These are phyloP conservation scores for Persicaria tinctoria DNA, from an alignment of 148 eudicot genomes.

Conservation along the genomic window DNA sequence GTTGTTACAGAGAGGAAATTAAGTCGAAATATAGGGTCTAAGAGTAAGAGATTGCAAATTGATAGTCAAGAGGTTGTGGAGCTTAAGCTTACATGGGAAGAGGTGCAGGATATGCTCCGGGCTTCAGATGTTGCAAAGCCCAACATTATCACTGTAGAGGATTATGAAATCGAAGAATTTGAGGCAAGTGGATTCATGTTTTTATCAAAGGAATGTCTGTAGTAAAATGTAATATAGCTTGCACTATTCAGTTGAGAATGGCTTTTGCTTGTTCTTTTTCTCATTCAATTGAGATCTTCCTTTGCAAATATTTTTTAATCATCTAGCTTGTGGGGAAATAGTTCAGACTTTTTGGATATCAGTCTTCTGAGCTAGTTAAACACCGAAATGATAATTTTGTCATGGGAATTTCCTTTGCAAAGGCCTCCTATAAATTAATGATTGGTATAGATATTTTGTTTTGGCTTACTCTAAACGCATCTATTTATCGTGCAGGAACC, in stretches of 20 bases:
- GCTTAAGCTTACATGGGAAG: slow-evolving; percentile 61
- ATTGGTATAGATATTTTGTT: slow-evolving; percentile 1
- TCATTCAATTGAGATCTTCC: background rate
- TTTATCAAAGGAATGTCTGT: background rate
- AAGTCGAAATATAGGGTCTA: slow-evolving; percentile 66
- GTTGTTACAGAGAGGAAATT: slow-evolving; percentile 53
- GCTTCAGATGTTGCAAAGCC: slow-evolving; percentile 55
- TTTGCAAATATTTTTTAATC: background rate
- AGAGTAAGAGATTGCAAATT: slow-evolving; percentile 67
- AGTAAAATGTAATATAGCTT: background rate
- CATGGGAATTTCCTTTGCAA: background rate
- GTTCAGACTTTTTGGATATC: background rate
- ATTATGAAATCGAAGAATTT: slow-evolving; percentile 68
- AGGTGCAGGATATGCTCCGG: slow-evolving; percentile 60
- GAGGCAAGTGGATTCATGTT: slow-evolving; percentile 42
- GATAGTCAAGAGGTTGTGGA: slow-evolving; percentile 60
- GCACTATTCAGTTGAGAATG: background rate
- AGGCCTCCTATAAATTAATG: background rate
- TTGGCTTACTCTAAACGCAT: background rate
- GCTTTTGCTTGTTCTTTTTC: background rate
- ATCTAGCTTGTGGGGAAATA: background rate
- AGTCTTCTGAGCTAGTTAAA: background rate
- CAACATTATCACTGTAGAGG: slow-evolving; percentile 49
- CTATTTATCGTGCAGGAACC: slow-evolving; percentile 42
- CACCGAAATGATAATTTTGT: background rate